Conservation (phyloP, 164 flowering plant species). For the Litsea cubeba region DNA sequence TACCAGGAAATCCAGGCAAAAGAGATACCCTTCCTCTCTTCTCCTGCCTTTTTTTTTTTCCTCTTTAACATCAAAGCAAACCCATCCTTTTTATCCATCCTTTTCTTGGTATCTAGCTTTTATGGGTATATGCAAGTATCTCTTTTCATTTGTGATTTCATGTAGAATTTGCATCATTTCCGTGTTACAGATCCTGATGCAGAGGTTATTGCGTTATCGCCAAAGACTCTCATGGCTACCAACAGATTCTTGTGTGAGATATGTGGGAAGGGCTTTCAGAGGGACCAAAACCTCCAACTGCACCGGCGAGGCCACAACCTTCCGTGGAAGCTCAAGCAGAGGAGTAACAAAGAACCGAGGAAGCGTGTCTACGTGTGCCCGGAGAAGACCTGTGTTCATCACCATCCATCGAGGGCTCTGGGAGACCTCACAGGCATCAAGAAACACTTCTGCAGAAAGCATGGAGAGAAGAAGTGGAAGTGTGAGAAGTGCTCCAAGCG, state of each 20-base stretch:
- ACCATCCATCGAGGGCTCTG: conserved; percentile 90
- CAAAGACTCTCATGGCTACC: conserved; percentile 92
- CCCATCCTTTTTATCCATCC: neutral
- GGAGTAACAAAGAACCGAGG: conserved; percentile 56
- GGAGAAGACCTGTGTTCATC: conserved; percentile 76
- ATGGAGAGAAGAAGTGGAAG: conserved; percentile 99
- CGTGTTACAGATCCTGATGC: conserved; percentile 80
- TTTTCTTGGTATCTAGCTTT: conserved; percentile 5
- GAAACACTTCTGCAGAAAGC: conserved; percentile 89
- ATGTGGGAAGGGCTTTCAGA: conserved; percentile 92
- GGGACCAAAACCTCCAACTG: conserved; percentile 91
- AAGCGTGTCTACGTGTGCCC: conserved; percentile 94
- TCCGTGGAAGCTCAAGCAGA: conserved; percentile 96
- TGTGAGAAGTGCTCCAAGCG: conserved; percentile 89
- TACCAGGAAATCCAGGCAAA: conserved; percentile 83
- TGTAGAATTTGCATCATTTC: neutral
- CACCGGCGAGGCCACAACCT: conserved; percentile 92
- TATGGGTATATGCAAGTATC: conserved; percentile 1
- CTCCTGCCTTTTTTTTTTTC: neutral
- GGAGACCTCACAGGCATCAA: conserved; percentile 94
- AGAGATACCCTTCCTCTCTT: conserved; percentile 27
- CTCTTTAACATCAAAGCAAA: neutral
- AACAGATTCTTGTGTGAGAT: conserved; percentile 93
- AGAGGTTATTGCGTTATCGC: conserved; percentile 85
- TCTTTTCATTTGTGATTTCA: neutral